Conservation (phyloP, 2,329 filamentous ascomycete genomes). For the Botrytis byssoidea region DNA sequence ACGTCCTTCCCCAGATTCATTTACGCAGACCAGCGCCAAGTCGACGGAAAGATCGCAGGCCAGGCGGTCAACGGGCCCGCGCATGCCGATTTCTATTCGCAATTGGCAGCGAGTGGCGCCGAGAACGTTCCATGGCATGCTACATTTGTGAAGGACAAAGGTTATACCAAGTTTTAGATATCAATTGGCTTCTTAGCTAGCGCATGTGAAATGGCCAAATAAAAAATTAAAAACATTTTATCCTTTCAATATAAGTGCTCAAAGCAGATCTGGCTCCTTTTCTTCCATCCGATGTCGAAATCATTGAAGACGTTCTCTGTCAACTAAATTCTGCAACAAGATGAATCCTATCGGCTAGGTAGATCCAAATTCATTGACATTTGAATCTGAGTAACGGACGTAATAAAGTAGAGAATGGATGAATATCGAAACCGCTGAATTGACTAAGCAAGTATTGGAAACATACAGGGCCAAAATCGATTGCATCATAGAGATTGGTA, state of each 20-base stretch:
- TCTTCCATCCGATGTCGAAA: neutral
- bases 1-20: conserved; percentile 26
- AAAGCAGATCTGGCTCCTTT: neutral
- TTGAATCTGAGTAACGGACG: neutral
- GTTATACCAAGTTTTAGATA: conserved; percentile 32
- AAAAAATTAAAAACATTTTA: neutral
- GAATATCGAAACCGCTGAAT: neutral
- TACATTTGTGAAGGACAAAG: conserved; percentile 31
- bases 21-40: conserved; percentile 31
- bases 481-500: neutral
- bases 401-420: neutral
- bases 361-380: neutral
- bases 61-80: conserved; percentile 26
- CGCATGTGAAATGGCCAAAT: neutral
- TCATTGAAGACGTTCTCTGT: neutral
- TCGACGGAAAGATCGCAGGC: conserved; percentile 26
- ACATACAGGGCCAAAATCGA: neutral
- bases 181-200: neutral
- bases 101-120: conserved; percentile 26
- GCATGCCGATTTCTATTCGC: conserved; percentile 29
- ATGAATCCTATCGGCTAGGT: neutral
- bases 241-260: neutral
- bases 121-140: conserved; percentile 30
- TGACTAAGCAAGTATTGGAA: neutral
- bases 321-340: neutral